phyloP scores from a whole-genome alignment of 805 yeast genomes.

The Kodamaea kaohsiungensis region DNA sequence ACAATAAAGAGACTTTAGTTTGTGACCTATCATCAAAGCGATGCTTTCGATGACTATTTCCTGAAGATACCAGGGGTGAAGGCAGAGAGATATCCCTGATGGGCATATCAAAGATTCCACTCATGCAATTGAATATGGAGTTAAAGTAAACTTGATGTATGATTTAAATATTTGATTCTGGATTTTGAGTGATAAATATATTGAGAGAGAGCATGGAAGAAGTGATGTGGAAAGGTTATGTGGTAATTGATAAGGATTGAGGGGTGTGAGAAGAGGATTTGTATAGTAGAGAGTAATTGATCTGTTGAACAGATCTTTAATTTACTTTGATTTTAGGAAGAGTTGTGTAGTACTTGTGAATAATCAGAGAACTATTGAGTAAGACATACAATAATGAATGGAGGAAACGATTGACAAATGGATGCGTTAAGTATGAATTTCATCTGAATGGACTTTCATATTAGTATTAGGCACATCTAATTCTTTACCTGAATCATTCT shows the following conservation, averaged over 20 bases:
- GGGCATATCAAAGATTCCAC: constrained; percentile 13
- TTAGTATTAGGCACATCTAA: too few relatives aligned
- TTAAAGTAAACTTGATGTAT: not conserved
- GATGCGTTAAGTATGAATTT: too few relatives aligned
- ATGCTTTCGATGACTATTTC: constrained; percentile 16
- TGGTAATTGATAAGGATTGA: not conserved
- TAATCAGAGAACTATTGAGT: too few relatives aligned
- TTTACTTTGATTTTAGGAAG: too few relatives aligned
- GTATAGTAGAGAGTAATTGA: too few relatives aligned
- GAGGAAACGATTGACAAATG: too few relatives aligned
- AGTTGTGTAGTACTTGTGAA: too few relatives aligned
- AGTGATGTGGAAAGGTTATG: not conserved
- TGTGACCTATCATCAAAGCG: constrained; percentile 40
- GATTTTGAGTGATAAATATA: not conserved
- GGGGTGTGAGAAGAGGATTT: too few relatives aligned
- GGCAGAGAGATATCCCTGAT: constrained; percentile 12
- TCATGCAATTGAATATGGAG: not conserved
- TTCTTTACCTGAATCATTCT: too few relatives aligned
- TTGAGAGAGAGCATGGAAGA: not conserved
- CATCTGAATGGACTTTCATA: too few relatives aligned
- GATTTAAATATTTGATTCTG: not conserved
- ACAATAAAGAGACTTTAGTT: not conserved
- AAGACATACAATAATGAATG: too few relatives aligned
- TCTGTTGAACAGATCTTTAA: too few relatives aligned
- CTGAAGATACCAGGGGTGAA: constrained; percentile 7